phyloP scores from a whole-genome alignment of 23 red algal genomes.

The Agarophyton chilense region DNA sequence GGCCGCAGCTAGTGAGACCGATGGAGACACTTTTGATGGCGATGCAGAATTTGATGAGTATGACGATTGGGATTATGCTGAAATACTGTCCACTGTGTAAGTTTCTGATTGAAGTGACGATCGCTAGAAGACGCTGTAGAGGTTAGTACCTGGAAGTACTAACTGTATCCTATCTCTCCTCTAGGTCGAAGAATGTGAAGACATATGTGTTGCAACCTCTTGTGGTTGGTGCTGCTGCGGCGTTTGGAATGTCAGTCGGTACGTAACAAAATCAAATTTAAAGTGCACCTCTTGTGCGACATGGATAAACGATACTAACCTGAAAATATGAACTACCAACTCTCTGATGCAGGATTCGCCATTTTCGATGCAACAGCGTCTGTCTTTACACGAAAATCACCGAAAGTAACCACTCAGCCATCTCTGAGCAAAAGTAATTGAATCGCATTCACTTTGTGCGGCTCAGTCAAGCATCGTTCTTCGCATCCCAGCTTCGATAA shows the following conservation, averaged over 20 bases:
- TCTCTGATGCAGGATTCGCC: slow-evolving; percentile 38
- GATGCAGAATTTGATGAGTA: slow-evolving; percentile 70
- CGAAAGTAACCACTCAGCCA: slow-evolving; percentile 3
- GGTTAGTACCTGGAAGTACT: not conserved
- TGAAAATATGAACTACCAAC: not conserved
- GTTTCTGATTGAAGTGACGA: not conserved
- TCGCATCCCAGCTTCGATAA: too few species aligned
- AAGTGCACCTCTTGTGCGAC: not conserved
- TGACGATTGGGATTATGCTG: slow-evolving; percentile 68
- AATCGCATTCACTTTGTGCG: not conserved
- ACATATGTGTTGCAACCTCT: slow-evolving; percentile 82
- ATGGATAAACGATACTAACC: not conserved
- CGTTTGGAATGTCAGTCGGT: slow-evolving; percentile 91
- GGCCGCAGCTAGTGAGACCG: slow-evolving; percentile 53
- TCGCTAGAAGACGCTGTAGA: not conserved
- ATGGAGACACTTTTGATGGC: slow-evolving; percentile 68
- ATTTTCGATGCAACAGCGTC: slow-evolving; percentile 64
- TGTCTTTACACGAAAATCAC: slow-evolving; percentile 25
- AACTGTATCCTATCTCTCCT: not conserved
- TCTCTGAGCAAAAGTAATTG: not conserved
- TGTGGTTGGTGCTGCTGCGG: slow-evolving; percentile 81
- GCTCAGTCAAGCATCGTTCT: not conserved
- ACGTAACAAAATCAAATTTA: not conserved
- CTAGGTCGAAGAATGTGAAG: slow-evolving; percentile 72
- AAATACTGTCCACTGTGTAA: slow-evolving; percentile 61